A percentile compares a stretch with the other conserved stretches of the same genome.
phyloP scores from a whole-genome alignment of 2,329 filamentous ascomycete species.

The Talaromyces amestolkiae region DNA sequence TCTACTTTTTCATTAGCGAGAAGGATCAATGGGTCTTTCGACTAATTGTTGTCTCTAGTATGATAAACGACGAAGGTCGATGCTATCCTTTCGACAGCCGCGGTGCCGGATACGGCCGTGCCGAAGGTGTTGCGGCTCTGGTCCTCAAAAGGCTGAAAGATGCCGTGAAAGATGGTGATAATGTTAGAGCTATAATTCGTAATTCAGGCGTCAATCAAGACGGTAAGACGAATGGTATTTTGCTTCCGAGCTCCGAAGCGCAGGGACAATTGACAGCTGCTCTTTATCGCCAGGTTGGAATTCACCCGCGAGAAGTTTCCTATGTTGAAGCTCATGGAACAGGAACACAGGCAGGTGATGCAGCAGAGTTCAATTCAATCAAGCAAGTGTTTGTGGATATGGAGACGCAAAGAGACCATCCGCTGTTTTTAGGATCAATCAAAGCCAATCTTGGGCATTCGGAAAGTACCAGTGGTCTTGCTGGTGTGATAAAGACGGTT shows the following conservation, averaged over 20 bases:
- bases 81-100: slow-evolving; percentile 27
- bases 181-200: slow-evolving; percentile 36
- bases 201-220: slow-evolving; percentile 31
- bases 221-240: slow-evolving; percentile 29
- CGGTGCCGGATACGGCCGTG: slow-evolving; percentile 48
- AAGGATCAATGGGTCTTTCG: not conserved
- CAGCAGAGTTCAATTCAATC: slow-evolving; percentile 19
- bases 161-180: slow-evolving; percentile 47
- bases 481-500: slow-evolving; percentile 27
- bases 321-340: slow-evolving; percentile 55
- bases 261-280: slow-evolving; percentile 11
- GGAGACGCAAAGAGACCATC: slow-evolving; percentile 33
- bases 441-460: slow-evolving; percentile 37
- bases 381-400: slow-evolving; percentile 1
- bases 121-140: slow-evolving; percentile 51
- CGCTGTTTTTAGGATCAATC: slow-evolving; percentile 29
- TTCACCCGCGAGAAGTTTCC: slow-evolving; percentile 57
- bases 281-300: slow-evolving; percentile 30
- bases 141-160: slow-evolving; percentile 50
- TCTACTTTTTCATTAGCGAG: too few species aligned
- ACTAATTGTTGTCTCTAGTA: not conserved
- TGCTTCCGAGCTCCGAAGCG: slow-evolving; percentile 32
- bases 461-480: slow-evolving; percentile 30
- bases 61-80: slow-evolving; percentile 4
- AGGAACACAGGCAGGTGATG: slow-evolving; percentile 29